Evolutionary conservation across 768 basidiomycete species (phyloP).

Genomic region (Tremella mesenterica): DNA sequence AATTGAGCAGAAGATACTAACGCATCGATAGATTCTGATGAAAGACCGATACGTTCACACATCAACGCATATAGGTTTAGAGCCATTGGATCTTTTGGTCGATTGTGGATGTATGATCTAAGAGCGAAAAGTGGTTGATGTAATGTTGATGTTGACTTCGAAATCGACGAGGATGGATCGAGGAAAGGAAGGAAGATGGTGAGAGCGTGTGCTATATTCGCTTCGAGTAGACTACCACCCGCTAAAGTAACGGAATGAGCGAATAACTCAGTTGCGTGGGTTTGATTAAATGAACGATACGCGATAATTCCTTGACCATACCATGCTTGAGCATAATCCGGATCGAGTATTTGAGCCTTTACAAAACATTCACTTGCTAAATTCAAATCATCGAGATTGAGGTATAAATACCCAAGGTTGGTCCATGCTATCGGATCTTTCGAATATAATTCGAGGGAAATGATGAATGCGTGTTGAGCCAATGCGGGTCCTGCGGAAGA

Average conservation of each 20-base stretch:
- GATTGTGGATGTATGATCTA: slow-evolving; percentile 61
- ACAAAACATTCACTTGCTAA: slow-evolving; percentile 78
- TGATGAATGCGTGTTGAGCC: slow-evolving; percentile 87
- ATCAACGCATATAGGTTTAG: slow-evolving; percentile 76
- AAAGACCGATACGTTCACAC: slow-evolving; percentile 71
- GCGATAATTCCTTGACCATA: slow-evolving; percentile 59
- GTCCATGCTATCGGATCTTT: slow-evolving; percentile 80
- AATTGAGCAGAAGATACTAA: slow-evolving; percentile 59
- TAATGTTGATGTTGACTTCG: slow-evolving; percentile 49
- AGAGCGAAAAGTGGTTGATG: slow-evolving; percentile 74
- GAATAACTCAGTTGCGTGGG: slow-evolving; percentile 57
- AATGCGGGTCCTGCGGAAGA: slow-evolving; percentile 60
- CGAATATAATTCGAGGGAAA: slow-evolving; percentile 70
- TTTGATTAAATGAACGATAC: slow-evolving; percentile 45
- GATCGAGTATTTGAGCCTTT: slow-evolving; percentile 82
- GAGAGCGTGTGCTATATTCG: slow-evolving; percentile 67
- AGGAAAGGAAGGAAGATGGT: slow-evolving; percentile 51
- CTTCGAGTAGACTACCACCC: slow-evolving; percentile 57
- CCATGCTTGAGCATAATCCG: slow-evolving; percentile 83
- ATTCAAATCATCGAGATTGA: slow-evolving; percentile 66
- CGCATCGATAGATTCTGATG: slow-evolving; percentile 54
- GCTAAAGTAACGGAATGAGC: slow-evolving; percentile 44
- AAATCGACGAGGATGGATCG: neutral
- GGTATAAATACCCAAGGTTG: slow-evolving; percentile 77
- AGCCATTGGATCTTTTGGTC: slow-evolving; percentile 62